A percentile compares a stretch with the other conserved stretches of the same genome.
Conservation (phyloP, 2,329 filamentous ascomycete species). For the Botryotinia convoluta region DNA sequence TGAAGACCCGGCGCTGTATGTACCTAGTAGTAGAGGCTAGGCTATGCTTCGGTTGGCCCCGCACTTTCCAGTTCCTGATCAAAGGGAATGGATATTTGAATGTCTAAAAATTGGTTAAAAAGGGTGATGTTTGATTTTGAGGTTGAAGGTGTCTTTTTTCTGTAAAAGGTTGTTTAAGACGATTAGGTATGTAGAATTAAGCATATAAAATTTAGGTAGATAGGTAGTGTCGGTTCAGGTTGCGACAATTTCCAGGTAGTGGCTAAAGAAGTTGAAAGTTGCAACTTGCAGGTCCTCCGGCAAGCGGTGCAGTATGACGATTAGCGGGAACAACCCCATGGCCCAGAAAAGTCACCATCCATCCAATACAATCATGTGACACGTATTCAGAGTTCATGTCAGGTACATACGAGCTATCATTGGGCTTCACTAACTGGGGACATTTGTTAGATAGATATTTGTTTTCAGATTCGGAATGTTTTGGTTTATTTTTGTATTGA, state of each 20-base stretch:
- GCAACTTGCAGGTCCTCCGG: constrained; percentile 4
- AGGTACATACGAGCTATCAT: constrained; percentile 11
- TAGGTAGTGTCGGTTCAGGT: not conserved
- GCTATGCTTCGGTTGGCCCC: constrained; percentile 14
- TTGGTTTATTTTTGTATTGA: not conserved
- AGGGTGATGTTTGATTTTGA: not conserved
- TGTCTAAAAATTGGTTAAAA: not conserved
- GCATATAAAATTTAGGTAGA: not conserved
- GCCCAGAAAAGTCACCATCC: not conserved
- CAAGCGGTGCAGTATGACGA: constrained; percentile 2
- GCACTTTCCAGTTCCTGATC: constrained; percentile 9
- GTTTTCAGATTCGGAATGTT: not conserved
- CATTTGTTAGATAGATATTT: not conserved
- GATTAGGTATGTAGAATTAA: not conserved
- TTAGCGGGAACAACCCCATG: constrained; percentile 4
- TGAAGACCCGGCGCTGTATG: constrained; percentile 1
- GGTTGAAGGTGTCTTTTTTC: not conserved
- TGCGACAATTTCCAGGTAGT: not conserved
- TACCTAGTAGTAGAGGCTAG: not conserved
- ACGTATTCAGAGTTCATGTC: not conserved
- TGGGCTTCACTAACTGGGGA: not conserved
- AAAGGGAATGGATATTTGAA: not conserved
- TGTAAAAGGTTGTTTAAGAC: not conserved
- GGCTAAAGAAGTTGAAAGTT: not conserved
- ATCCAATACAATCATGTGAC: not conserved